These are phyloP conservation scores for Wickerhamomyces bisporus DNA, from an alignment of 805 yeast genomes.

Conservation along the genomic window DNA sequence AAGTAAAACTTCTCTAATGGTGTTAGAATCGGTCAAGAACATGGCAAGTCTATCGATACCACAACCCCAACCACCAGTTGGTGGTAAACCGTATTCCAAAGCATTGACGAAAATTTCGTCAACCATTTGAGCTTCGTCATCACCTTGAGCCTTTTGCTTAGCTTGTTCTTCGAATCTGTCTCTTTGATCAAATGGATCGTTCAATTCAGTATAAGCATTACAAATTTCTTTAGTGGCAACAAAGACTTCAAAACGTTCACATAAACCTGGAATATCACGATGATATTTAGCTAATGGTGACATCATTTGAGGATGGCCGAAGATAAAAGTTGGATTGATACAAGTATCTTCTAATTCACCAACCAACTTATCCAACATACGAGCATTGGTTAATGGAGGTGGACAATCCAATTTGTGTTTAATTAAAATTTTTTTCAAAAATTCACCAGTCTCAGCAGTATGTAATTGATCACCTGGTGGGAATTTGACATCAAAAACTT, in stretches of 20 bases:
- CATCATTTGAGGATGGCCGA: constrained; percentile 99
- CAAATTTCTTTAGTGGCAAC: constrained; percentile 98
- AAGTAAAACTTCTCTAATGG: constrained; percentile 93
- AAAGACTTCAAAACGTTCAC: constrained; percentile 97
- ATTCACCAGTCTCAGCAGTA: constrained; percentile 88
- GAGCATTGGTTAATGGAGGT: constrained; percentile 91
- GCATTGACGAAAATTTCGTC: constrained; percentile 98
- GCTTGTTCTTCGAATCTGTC: constrained; percentile 98
- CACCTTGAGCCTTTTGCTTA: constrained; percentile 97
- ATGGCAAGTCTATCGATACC: constrained; percentile 97
- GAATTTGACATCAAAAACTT: constrained; percentile 78
- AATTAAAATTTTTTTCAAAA: constrained; percentile 73
- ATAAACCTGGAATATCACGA: constrained; percentile 86
- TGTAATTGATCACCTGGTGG: constrained; percentile 95
- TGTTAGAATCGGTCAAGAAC: constrained; percentile 95
- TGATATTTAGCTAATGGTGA: constrained; percentile 97
- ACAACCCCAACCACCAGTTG: constrained; percentile 99
- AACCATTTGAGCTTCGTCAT: constrained; percentile 95
- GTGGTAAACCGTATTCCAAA: constrained; percentile 96
- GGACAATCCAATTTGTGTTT: constrained; percentile 84
- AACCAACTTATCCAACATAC: constrained; percentile 97
- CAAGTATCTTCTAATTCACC: constrained; percentile 94
- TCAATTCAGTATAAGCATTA: constrained; percentile 97
- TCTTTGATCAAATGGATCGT: constrained; percentile 98
- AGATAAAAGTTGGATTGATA: constrained; percentile 95